Percentiles rank a stretch among this genome's conserved stretches.
These are phyloP conservation scores for Fraxinus platypoda DNA, from an alignment of 305 asterid species.

Conservation along the genomic window DNA sequence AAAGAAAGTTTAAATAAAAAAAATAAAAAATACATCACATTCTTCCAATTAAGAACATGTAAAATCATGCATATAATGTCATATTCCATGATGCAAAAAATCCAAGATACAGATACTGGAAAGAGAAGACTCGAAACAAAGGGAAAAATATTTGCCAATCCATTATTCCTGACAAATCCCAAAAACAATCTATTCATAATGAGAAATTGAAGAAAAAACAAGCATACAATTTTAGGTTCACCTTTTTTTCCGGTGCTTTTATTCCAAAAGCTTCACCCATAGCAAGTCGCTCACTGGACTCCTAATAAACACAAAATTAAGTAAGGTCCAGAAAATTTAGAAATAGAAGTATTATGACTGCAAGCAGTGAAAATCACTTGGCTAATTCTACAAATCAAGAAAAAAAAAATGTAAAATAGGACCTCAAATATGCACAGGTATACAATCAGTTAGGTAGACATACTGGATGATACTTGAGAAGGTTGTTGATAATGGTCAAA, in stretches of 20 bases:
- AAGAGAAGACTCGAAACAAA: neutral
- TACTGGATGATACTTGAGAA: constrained; percentile 95
- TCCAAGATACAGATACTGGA: neutral
- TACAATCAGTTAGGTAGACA: constrained; percentile 32
- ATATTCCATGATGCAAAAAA: neutral
- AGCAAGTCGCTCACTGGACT: constrained; percentile 89
- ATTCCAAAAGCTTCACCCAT: constrained; percentile 96
- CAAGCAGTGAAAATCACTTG: constrained; percentile 3
- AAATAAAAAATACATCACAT: neutral
- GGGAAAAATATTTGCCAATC: neutral
- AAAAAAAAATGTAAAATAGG: neutral
- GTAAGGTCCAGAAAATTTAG: constrained; percentile 6
- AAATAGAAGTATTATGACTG: constrained; percentile 12
- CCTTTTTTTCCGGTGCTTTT: constrained; percentile 79
- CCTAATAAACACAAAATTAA: constrained; percentile 44
- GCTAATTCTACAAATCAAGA: neutral
- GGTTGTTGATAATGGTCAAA: constrained; percentile 84
- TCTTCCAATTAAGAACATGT: neutral
- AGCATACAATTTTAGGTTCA: constrained; percentile 26
- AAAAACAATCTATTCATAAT: neutral
- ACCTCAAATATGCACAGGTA: constrained; percentile 1
- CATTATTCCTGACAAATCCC: neutral
- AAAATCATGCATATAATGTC: neutral
- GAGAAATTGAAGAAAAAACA: constrained; percentile 11
- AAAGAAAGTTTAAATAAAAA: neutral